These are phyloP conservation scores for Endothia cerciana DNA, from an alignment of 2,329 filamentous ascomycete genomes.

Conservation along the genomic window DNA sequence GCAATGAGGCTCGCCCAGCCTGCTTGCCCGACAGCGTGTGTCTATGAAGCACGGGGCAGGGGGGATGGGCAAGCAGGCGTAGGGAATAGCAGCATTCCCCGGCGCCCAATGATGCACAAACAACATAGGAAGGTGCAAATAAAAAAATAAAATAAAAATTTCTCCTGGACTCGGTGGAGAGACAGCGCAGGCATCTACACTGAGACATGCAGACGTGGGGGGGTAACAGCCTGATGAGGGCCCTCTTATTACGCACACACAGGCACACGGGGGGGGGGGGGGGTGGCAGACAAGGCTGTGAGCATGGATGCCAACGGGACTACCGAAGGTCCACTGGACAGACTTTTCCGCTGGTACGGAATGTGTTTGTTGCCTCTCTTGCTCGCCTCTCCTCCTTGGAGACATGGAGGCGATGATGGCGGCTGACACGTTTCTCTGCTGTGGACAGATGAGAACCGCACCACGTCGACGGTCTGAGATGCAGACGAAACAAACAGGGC, in stretches of 20 bases:
- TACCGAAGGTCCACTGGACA: conserved; percentile 21
- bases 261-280: not conserved
- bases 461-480: conserved; percentile 16
- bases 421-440: conserved; percentile 23
- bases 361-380: not conserved
- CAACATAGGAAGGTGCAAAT: conserved; percentile 12
- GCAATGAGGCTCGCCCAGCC: not conserved
- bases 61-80: not conserved
- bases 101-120: conserved; percentile 25
- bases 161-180: conserved; percentile 13
- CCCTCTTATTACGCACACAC: not conserved
- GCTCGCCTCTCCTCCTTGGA: not conserved
- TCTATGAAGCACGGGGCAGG: conserved; percentile 10
- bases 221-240: conserved; percentile 4
- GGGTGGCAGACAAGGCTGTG: not conserved
- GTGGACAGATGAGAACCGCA: not conserved
- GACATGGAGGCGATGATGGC: conserved; percentile 16
- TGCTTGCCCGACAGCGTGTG: conserved; percentile 13
- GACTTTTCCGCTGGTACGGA: conserved; percentile 14
- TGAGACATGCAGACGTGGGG: conserved; percentile 5
- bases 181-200: conserved; percentile 6
- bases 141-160: not conserved
- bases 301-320: conserved; percentile 20
- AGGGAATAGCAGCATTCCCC: conserved; percentile 12
- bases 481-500: not conserved